Conservation (phyloP, 257 asterid genomes). For the Gentiana straminea region DNA sequence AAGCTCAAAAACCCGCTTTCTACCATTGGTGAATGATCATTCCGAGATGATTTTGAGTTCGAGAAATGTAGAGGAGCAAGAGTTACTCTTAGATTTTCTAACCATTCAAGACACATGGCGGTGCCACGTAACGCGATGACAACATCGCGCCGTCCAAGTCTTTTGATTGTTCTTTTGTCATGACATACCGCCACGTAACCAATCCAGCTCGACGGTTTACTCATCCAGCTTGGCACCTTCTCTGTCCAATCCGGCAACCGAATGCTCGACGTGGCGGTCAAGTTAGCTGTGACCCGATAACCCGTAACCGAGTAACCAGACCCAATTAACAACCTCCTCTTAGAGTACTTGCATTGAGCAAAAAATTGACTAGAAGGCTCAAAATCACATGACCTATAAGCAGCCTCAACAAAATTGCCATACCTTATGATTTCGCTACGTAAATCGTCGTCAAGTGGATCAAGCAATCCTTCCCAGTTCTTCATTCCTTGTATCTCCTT, state of each 20-base stretch:
- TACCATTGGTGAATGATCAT: conserved; percentile 49
- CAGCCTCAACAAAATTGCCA: conserved; percentile 63
- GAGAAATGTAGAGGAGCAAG: conserved; percentile 31
- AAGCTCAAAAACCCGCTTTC: conserved; percentile 79
- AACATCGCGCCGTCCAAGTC: conserved; percentile 84
- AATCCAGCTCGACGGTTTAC: conserved; percentile 62
- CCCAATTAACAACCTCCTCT: conserved; percentile 21
- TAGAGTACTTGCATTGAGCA: conserved; percentile 42
- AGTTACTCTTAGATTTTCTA: conserved; percentile 70
- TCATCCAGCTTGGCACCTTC: conserved; percentile 43
- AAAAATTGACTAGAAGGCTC: conserved; percentile 47
- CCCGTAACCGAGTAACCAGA: conserved; percentile 44
- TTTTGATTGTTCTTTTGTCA: conserved; percentile 41
- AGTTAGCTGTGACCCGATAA: conserved; percentile 44
- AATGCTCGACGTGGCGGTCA: conserved; percentile 56
- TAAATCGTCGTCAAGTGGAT: conserved; percentile 61
- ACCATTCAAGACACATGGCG: conserved; percentile 73
- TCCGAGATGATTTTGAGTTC: not conserved
- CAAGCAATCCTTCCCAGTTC: conserved; percentile 76
- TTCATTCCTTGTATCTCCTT: conserved; percentile 63
- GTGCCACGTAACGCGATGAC: conserved; percentile 89
- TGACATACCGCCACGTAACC: conserved; percentile 76
- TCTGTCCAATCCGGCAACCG: conserved; percentile 55
- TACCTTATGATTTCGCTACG: conserved; percentile 66
- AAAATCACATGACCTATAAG: conserved; percentile 52